These are phyloP conservation scores for Penicillium pulvis DNA, from an alignment of 495 filamentous ascomycete species.

Conservation along the genomic window DNA sequence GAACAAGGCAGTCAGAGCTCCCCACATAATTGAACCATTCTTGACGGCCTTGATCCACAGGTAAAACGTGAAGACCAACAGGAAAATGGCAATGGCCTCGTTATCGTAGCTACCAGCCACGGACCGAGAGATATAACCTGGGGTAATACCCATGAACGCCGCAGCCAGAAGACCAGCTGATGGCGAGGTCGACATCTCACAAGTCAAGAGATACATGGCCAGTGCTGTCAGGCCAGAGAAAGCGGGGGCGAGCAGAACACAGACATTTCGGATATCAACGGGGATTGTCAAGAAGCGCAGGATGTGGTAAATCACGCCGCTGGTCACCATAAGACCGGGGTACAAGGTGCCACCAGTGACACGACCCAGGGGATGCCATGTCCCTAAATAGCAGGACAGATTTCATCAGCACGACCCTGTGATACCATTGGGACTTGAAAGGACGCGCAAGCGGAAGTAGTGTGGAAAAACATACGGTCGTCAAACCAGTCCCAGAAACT, in stretches of 20 bases:
- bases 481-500: conserved; percentile 99
- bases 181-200: conserved; percentile 89
- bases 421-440: conserved; percentile 6
- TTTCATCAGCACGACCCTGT: conserved; percentile 24
- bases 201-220: conserved; percentile 93
- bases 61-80: conserved; percentile 98
- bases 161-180: conserved; percentile 95
- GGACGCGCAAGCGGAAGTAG: conserved; percentile 12
- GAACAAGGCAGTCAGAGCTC: conserved; percentile 89
- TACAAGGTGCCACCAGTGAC: conserved; percentile 99
- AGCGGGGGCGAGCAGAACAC: conserved; percentile 91
- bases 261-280: conserved; percentile 98
- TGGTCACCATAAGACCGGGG: conserved; percentile 98
- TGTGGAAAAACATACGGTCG: conserved; percentile 66
- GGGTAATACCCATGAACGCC: conserved; percentile 94
- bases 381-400: conserved; percentile 55
- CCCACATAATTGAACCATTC: conserved; percentile 94
- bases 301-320: conserved; percentile 92
- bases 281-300: conserved; percentile 90
- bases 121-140: conserved; percentile 96
- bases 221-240: conserved; percentile 96
- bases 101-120: conserved; percentile 99
- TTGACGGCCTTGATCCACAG: conserved; percentile 99
- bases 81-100: conserved; percentile 98
- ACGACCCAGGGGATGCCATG: conserved; percentile 98